Conservation (phyloP, 371 early-diverging fungal genomes). For the Mortierella sp. region DNA sequence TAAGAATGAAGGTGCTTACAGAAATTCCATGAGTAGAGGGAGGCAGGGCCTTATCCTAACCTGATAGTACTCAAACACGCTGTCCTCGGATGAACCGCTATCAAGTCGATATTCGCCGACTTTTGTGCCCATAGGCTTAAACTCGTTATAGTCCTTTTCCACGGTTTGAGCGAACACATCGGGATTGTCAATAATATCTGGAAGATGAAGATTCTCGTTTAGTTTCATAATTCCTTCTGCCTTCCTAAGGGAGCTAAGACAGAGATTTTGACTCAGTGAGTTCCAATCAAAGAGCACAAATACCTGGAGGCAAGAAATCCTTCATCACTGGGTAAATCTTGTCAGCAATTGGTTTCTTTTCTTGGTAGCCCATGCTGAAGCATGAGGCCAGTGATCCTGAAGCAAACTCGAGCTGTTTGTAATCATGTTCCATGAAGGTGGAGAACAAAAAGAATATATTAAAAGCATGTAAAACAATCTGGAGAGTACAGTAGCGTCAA, state of each 20-base stretch:
- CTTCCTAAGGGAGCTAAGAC: no score
- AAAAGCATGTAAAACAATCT: no score
- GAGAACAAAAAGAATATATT: no score
- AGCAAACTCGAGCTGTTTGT: constrained; percentile 73
- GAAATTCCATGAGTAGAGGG: not conserved
- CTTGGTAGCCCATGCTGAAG: constrained; percentile 68
- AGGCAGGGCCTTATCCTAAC: constrained; percentile 38
- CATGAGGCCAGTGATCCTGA: constrained; percentile 82
- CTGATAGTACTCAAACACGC: constrained; percentile 80
- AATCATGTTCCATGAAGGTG: not conserved
- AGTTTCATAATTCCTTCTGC: no score
- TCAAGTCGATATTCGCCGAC: constrained; percentile 70
- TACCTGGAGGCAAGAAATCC: constrained; percentile 61
- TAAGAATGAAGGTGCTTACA: not conserved
- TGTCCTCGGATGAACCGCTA: constrained; percentile 53
- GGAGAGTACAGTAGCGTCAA: no score
- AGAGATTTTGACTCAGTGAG: not conserved
- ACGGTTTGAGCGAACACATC: constrained; percentile 72
- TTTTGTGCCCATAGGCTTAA: constrained; percentile 78
- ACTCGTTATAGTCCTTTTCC: constrained; percentile 64
- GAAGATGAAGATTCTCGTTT: not conserved
- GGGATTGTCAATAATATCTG: constrained; percentile 64
- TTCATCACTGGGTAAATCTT: constrained; percentile 57
- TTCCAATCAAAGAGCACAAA: not conserved
- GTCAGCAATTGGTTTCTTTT: constrained; percentile 58